These are phyloP conservation scores for Candida maltosa DNA, from an alignment of 805 yeast species.

Conservation along the genomic window DNA sequence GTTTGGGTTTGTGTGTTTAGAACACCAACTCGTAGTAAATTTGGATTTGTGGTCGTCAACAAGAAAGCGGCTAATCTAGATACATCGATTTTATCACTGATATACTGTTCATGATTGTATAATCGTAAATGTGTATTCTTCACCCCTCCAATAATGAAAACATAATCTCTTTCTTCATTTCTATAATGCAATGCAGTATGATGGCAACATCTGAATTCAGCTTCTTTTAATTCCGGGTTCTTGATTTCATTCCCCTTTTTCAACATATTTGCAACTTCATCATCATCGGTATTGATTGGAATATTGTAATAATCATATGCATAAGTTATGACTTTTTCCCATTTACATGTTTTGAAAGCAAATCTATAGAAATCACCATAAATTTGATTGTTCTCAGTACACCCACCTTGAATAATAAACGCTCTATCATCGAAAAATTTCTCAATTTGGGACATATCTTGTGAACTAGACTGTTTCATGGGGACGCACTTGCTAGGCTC, in stretches of 20 bases:
- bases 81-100: constrained; percentile 33
- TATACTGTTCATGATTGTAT: constrained; percentile 26
- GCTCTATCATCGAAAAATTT: constrained; percentile 24
- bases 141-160: constrained; percentile 39
- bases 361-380: constrained; percentile 34
- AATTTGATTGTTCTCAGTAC: constrained; percentile 23
- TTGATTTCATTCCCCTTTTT: constrained; percentile 21
- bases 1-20: constrained; percentile 38
- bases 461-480: no score
- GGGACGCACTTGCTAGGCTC: no score
- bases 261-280: constrained; percentile 22
- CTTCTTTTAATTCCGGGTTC: constrained; percentile 29
- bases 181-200: constrained; percentile 33
- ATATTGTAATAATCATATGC: constrained; percentile 32
- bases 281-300: constrained; percentile 23
- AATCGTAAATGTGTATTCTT: constrained; percentile 32
- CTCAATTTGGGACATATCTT: constrained; percentile 9
- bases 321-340: constrained; percentile 32
- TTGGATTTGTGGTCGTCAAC: constrained; percentile 22
- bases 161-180: constrained; percentile 30
- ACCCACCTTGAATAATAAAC: constrained; percentile 40
- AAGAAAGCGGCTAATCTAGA: constrained; percentile 28
- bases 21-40: constrained; percentile 30
- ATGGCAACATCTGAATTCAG: constrained; percentile 41
- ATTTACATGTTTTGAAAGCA: constrained; percentile 28